These are phyloP conservation scores for Boechera retrofracta DNA, from an alignment of 345 rosid species.

Conservation along the genomic window DNA sequence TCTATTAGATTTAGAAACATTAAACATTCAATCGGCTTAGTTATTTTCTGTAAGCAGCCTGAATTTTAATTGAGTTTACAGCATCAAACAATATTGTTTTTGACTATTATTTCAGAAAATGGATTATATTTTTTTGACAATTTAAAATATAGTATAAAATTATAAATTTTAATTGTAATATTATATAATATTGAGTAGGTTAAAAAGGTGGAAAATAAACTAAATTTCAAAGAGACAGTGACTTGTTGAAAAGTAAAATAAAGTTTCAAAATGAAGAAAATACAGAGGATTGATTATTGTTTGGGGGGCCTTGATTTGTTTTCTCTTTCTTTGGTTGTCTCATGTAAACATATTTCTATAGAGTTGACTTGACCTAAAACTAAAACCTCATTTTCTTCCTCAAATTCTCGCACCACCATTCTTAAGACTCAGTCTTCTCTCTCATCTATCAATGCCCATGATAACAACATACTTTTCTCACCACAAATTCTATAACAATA, in stretches of 20 bases:
- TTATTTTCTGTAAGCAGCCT: no score
- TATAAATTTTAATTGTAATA: no score
- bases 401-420: conserved; percentile 27
- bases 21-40: neutral
- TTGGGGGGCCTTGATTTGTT: neutral
- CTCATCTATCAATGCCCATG: neutral
- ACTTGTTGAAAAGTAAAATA: conserved; percentile 37
- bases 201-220: neutral
- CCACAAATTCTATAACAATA: conserved; percentile 8
- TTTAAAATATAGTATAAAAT: neutral
- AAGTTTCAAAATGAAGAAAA: neutral
- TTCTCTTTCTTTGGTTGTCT: neutral
- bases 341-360: neutral
- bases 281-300: neutral
- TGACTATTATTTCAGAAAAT: no score
- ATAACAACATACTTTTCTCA: conserved; percentile 11
- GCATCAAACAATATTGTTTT: neutral
- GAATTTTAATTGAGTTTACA: neutral
- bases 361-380: conserved; percentile 36
- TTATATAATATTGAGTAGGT: neutral
- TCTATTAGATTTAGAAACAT: no score
- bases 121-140: no score
- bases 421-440: conserved; percentile 28
- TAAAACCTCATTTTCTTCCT: conserved; percentile 10
- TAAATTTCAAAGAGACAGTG: neutral